Percentiles rank a stretch among this genome's conserved stretches.
These are phyloP conservation scores for Penstemon barbatus DNA, from an alignment of 257 asterid species.

Conservation along the genomic window DNA sequence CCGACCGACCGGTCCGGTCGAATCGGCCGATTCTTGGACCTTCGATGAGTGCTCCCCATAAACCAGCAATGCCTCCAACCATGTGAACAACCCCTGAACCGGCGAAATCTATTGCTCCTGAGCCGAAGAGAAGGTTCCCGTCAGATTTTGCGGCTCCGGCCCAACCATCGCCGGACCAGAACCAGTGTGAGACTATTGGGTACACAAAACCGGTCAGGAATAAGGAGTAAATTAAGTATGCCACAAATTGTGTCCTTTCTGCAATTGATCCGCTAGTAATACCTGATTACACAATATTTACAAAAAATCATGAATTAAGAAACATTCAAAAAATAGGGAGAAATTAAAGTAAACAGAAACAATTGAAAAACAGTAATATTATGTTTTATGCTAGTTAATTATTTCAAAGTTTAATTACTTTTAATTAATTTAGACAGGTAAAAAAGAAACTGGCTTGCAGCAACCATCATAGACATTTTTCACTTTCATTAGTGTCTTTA, in stretches of 20 bases:
- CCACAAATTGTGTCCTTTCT: conserved; percentile 72
- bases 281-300: conserved; percentile 31
- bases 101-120: conserved; percentile 70
- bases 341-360: too few species aligned
- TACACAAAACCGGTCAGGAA: conserved; percentile 76
- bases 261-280: conserved; percentile 76
- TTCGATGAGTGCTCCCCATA: conserved; percentile 68
- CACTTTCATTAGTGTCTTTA: too few species aligned
- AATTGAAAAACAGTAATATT: too few species aligned
- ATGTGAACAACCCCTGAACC: conserved; percentile 77
- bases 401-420: too few species aligned
- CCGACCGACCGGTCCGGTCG: conserved; percentile 53
- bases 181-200: conserved; percentile 69
- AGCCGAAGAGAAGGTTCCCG: conserved; percentile 49
- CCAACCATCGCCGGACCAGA: conserved; percentile 76
- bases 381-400: too few species aligned
- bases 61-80: conserved; percentile 76
- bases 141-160: conserved; percentile 44
- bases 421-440: too few species aligned
- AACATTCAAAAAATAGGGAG: too few species aligned
- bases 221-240: conserved; percentile 62
- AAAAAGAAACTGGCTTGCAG: too few species aligned
- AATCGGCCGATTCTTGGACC: conserved; percentile 76
- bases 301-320: too few species aligned
- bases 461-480: too few species aligned